Conservation (phyloP, 179 eudicot genomes). For the Beta lomatogona region DNA sequence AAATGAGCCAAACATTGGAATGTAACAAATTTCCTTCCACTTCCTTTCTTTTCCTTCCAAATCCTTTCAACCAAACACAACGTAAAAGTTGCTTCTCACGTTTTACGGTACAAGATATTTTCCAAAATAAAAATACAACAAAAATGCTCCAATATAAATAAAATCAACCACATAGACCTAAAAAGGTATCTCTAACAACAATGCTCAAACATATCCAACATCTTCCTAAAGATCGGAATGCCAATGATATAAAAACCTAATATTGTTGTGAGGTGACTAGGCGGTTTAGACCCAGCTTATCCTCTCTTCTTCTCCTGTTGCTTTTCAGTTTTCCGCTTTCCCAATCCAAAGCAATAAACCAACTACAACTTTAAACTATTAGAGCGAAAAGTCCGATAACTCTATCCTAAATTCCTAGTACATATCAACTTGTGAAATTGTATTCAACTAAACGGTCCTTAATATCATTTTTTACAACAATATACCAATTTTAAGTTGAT, state of each 20-base stretch:
- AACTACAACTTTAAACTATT: neutral
- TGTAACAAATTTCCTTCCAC: no score
- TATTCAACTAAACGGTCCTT: neutral
- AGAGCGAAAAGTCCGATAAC: no score
- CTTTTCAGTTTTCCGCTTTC: neutral
- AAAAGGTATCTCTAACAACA: neutral
- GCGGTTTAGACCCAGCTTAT: neutral
- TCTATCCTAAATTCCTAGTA: no score
- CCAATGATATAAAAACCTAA: neutral
- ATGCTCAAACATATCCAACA: neutral
- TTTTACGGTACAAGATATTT: neutral
- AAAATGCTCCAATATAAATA: neutral
- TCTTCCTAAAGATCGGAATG: neutral
- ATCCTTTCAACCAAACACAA: no score
- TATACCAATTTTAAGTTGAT: no score
- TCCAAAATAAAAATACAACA: neutral
- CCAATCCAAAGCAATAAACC: neutral
- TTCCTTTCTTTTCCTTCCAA: no score
- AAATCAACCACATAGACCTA: neutral
- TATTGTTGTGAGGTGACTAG: neutral
- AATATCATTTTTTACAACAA: neutral
- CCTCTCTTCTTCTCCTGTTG: neutral
- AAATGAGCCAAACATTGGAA: no score
- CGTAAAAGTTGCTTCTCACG: neutral
- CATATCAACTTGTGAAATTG: neutral